A percentile compares a stretch with the other conserved stretches of the same genome.
Conservation (phyloP, 2,329 filamentous ascomycete species). For the Xylariaceae sp. region DNA sequence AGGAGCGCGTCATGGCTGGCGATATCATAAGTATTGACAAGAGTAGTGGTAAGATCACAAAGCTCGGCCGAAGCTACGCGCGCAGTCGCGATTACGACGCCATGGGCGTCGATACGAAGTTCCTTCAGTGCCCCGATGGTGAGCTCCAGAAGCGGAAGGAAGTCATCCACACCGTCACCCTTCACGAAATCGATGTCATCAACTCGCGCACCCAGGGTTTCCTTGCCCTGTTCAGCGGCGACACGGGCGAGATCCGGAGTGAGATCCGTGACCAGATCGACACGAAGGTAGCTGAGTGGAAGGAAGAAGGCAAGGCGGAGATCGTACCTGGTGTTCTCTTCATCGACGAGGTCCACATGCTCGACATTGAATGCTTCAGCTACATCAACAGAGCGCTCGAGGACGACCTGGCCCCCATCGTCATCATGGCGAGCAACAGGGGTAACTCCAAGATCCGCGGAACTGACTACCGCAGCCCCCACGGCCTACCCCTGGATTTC, state of each 20-base stretch:
- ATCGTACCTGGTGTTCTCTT: conserved; percentile 96
- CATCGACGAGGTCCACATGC: conserved; percentile 99
- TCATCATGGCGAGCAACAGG: conserved; percentile 98
- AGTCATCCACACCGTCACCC: conserved; percentile 90
- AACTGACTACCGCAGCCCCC: conserved; percentile 87
- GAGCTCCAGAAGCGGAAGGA: conserved; percentile 97
- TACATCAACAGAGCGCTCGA: conserved; percentile 97
- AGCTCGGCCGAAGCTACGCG: conserved; percentile 90
- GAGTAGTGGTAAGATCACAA: conserved; percentile 95
- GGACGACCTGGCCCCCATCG: conserved; percentile 88
- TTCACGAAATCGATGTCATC: conserved; percentile 99
- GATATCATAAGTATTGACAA: conserved; percentile 99
- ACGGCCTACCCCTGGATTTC: conserved; percentile 92
- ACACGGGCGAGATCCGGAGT: conserved; percentile 95
- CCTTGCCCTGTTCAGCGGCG: conserved; percentile 91
- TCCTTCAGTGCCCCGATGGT: conserved; percentile 93
- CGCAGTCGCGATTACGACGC: conserved; percentile 97
- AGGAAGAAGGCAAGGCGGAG: conserved; percentile 97
- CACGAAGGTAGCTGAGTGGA: conserved; percentile 98
- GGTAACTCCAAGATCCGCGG: conserved; percentile 88
- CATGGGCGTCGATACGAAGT: conserved; percentile 98
- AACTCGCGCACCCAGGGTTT: conserved; percentile 99
- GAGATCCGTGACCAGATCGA: conserved; percentile 99
- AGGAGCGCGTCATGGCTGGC: conserved; percentile 97
- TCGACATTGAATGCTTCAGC: conserved; percentile 98